Conservation (phyloP, 129 eudicot genomes). For the Ambrosia artemisiifolia region DNA sequence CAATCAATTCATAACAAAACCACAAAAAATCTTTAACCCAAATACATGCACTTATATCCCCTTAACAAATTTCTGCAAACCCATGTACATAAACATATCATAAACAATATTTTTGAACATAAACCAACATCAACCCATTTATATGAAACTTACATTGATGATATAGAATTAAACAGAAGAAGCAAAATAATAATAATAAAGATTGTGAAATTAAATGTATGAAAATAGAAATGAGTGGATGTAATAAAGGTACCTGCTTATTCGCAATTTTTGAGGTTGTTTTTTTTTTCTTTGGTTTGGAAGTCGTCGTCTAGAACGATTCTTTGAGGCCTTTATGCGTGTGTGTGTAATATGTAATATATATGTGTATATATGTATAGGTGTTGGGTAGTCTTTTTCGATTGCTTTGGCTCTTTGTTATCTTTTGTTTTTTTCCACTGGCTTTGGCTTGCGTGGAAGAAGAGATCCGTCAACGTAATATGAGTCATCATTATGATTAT, state of each 20-base stretch:
- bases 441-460: neutral
- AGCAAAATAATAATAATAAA: constrained; percentile 17
- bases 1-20: constrained; percentile 14
- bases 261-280: constrained; percentile 29
- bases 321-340: neutral
- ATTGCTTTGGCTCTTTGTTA: neutral
- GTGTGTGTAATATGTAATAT: neutral
- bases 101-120: neutral
- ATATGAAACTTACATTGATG: constrained; percentile 17
- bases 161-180: constrained; percentile 12
- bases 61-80: constrained; percentile 26
- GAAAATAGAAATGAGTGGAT: constrained; percentile 17
- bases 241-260: constrained; percentile 17
- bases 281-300: constrained; percentile 2
- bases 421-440: neutral
- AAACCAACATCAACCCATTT: neutral
- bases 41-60: constrained; percentile 1
- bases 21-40: constrained; percentile 14
- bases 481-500: too few relatives aligned
- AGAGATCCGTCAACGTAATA: neutral
- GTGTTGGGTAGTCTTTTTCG: neutral
- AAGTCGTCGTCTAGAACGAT: constrained; percentile 18
- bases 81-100: neutral
- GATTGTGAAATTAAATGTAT: neutral
- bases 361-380: neutral